A percentile compares a stretch with the other conserved stretches of the same genome.
phyloP scores from a whole-genome alignment of 208 protist genomes.

The Trypanosoma melophagium region DNA sequence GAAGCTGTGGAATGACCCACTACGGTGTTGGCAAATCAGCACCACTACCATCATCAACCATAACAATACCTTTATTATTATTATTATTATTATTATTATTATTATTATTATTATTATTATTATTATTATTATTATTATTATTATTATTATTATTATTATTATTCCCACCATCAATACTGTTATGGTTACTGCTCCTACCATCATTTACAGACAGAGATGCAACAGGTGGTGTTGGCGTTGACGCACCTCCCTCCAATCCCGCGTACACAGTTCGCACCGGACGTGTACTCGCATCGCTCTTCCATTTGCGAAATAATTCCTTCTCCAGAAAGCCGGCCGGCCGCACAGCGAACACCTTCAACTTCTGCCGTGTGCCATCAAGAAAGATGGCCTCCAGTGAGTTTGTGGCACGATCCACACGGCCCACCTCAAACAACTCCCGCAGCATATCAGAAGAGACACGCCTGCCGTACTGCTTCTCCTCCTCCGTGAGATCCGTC shows the following conservation, averaged over 20 bases:
- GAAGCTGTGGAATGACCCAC: conserved; percentile 75
- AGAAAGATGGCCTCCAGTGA: conserved; percentile 71
- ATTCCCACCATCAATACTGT: neutral
- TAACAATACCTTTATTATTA: no score
- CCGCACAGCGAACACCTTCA: conserved; percentile 54
- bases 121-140: neutral
- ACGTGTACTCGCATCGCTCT: conserved; percentile 59
- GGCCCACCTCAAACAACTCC: conserved; percentile 62
- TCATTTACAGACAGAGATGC: neutral
- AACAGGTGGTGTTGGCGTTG: neutral
- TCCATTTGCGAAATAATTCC: conserved; percentile 63
- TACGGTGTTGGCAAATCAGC: conserved; percentile 24
- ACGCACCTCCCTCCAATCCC: neutral
- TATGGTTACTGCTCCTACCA: neutral
- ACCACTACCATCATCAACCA: no score
- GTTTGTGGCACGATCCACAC: conserved; percentile 44
- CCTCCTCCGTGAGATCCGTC: conserved; percentile 42
- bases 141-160: conserved; percentile 1
- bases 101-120: neutral
- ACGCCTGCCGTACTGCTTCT: conserved; percentile 51
- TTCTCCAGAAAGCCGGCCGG: conserved; percentile 75
- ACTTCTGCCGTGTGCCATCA: conserved; percentile 53
- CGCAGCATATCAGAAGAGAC: conserved; percentile 50
- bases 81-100: no score
- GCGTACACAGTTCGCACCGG: conserved; percentile 39